Percentiles rank a stretch among this genome's conserved stretches.
These are phyloP conservation scores for Penicillium digitatum DNA, from an alignment of 2,329 filamentous ascomycete species.

Conservation along the genomic window DNA sequence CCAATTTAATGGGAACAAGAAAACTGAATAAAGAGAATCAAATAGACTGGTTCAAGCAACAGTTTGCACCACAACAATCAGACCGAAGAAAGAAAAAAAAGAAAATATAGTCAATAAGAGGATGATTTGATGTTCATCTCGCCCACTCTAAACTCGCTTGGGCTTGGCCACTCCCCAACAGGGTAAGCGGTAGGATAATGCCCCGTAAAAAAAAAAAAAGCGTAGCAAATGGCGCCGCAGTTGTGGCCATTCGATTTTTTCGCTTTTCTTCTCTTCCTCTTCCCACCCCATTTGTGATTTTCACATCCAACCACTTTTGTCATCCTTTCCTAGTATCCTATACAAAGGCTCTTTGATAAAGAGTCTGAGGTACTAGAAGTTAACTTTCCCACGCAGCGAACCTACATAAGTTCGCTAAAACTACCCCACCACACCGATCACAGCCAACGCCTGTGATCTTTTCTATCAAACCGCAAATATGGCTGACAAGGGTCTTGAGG, in stretches of 20 bases:
- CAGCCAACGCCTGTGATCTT: constrained; percentile 72
- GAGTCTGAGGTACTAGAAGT: constrained; percentile 35
- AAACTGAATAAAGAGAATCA: constrained; percentile 13
- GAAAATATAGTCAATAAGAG: neutral
- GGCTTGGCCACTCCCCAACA: neutral
- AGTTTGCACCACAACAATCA: constrained; percentile 3
- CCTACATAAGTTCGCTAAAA: constrained; percentile 35
- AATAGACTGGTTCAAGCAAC: constrained; percentile 5
- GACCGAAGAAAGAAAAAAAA: constrained; percentile 1
- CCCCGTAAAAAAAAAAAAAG: constrained; percentile 23
- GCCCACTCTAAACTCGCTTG: constrained; percentile 19
- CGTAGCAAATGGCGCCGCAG: constrained; percentile 21
- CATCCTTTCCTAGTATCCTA: constrained; percentile 28
- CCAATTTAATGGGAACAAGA: constrained; percentile 18
- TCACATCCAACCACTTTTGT: constrained; percentile 20
- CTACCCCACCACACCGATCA: constrained; percentile 53
- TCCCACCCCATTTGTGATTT: constrained; percentile 25
- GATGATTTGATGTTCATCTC: neutral
- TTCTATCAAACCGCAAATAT: constrained; percentile 73
- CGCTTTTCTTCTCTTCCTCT: constrained; percentile 20
- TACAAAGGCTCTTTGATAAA: constrained; percentile 28
- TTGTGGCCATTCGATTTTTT: constrained; percentile 23
- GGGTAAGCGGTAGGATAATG: constrained; percentile 19
- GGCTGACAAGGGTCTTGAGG: constrained; percentile 96
- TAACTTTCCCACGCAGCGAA: constrained; percentile 25